These are phyloP conservation scores for Saccharum officinarum DNA, from an alignment of 176 grass and related monocot species.

Conservation along the genomic window DNA sequence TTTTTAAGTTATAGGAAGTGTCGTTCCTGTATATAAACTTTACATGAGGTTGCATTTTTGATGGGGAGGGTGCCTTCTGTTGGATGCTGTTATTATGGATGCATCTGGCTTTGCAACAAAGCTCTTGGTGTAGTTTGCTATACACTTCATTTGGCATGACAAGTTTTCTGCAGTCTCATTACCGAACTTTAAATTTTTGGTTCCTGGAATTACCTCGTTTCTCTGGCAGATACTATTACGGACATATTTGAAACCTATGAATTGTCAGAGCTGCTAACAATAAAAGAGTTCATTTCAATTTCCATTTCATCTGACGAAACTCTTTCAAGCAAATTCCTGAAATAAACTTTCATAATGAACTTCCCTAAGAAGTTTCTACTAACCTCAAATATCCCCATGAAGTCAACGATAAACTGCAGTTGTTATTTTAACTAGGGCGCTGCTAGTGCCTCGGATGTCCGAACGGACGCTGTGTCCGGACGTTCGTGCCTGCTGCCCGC, in stretches of 20 bases:
- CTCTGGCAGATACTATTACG: neutral
- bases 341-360: no score
- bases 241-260: neutral
- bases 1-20: slow-evolving; percentile 30
- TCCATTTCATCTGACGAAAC: neutral
- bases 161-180: neutral
- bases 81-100: slow-evolving; percentile 61
- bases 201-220: neutral
- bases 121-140: slow-evolving; percentile 16
- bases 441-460: no score
- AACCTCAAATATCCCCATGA: no score
- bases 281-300: neutral
- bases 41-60: slow-evolving; percentile 31
- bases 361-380: no score
- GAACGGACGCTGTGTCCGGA: no score
- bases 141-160: neutral
- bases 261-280: no score
- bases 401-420: no score
- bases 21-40: slow-evolving; percentile 54
- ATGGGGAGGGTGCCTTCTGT: slow-evolving; percentile 13
- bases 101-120: slow-evolving; percentile 55
- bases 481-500: no score
- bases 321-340: no score
- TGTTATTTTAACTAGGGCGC: no score
- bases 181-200: neutral